These are phyloP conservation scores for Arthrobotrys pseudoclavata DNA, from an alignment of 2,329 filamentous ascomycete genomes.

Conservation along the genomic window DNA sequence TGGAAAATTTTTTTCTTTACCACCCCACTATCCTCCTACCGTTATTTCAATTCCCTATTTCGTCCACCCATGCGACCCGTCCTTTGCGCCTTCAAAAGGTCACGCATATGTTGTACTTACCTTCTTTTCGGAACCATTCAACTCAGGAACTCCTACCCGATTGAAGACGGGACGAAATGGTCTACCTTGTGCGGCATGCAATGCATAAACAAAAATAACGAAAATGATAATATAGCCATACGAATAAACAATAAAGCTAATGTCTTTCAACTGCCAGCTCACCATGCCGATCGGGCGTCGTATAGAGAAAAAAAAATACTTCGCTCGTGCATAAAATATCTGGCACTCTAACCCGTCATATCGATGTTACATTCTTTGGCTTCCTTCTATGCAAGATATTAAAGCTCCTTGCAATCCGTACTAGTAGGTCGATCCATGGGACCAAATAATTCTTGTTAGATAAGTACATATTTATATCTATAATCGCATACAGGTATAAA, in stretches of 20 bases:
- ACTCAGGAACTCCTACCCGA: slow-evolving; percentile 4
- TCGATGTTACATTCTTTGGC: slow-evolving; percentile 37
- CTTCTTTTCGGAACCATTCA: slow-evolving; percentile 1
- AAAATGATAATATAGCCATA: slow-evolving; percentile 1
- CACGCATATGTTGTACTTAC: neutral
- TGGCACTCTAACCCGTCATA: neutral
- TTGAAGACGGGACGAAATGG: slow-evolving; percentile 19
- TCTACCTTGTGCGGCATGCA: slow-evolving; percentile 21
- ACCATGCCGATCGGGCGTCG: neutral
- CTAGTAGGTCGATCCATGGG: slow-evolving; percentile 40
- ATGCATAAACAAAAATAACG: slow-evolving; percentile 5
- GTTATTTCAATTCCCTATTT: slow-evolving; percentile 2
- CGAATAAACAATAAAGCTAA: neutral
- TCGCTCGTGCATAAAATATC: neutral
- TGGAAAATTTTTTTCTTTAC: neutral
- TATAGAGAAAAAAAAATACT: neutral
- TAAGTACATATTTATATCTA: neutral
- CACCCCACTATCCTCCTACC: slow-evolving; percentile 5
- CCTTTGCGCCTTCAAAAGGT: neutral
- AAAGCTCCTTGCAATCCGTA: neutral
- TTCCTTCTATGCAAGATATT: slow-evolving; percentile 4
- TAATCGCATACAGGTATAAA: neutral
- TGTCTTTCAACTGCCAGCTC: neutral
- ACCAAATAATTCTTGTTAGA: neutral
- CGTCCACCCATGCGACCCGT: slow-evolving; percentile 17